Conservation (phyloP, 2,329 filamentous ascomycete species). For the Fusarium sp. region DNA sequence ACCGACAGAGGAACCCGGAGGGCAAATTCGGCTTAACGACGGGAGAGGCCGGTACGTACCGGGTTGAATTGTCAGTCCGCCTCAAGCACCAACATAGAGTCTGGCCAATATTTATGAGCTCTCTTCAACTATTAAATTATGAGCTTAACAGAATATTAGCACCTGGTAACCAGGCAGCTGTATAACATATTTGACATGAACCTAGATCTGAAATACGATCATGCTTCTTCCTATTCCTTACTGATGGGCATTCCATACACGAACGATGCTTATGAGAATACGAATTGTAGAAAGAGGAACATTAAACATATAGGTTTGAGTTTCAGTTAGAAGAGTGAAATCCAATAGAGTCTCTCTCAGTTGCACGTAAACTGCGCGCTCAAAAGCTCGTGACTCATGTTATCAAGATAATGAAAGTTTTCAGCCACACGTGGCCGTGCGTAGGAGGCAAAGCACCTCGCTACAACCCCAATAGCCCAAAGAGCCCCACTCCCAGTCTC, state of each 20-base stretch:
- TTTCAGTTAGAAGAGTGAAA: not conserved
- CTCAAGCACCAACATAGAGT: not conserved
- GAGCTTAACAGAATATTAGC: not conserved
- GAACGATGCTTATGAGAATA: not conserved
- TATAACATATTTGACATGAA: not conserved
- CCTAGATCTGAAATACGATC: not conserved
- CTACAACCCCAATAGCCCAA: slow-evolving; percentile 46
- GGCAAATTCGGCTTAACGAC: slow-evolving; percentile 31
- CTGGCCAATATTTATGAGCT: not conserved
- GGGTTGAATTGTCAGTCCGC: not conserved
- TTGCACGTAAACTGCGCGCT: not conserved
- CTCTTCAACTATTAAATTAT: not conserved
- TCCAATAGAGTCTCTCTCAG: not conserved
- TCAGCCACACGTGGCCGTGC: slow-evolving; percentile 38
- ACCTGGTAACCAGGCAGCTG: not conserved
- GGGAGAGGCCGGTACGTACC: slow-evolving; percentile 26
- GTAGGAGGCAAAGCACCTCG: slow-evolving; percentile 7
- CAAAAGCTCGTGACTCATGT: slow-evolving; percentile 16
- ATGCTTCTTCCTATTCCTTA: not conserved
- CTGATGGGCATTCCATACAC: not conserved
- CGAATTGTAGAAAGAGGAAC: not conserved
- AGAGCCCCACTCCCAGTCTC: slow-evolving; percentile 55
- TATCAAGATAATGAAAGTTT: slow-evolving; percentile 27
- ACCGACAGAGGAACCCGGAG: slow-evolving; percentile 23
- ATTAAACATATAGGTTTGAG: not conserved